Evolutionary conservation across 2,329 filamentous ascomycete genomes (phyloP).

Genomic region (Lachnellula hyalina): DNA sequence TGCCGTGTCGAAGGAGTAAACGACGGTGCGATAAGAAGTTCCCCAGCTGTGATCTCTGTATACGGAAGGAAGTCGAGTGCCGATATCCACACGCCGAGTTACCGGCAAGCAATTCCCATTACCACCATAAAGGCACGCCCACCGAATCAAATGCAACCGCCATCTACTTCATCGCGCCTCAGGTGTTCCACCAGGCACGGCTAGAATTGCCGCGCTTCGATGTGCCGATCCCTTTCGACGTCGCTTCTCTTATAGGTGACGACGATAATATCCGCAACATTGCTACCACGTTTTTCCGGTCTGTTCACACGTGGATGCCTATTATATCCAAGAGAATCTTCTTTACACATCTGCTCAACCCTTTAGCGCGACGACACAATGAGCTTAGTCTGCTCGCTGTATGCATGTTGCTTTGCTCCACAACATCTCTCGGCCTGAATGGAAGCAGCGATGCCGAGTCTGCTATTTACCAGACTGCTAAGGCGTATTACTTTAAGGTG

Average conservation of each 20-base stretch:
- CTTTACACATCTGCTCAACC: constrained; percentile 10
- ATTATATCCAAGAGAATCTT: constrained; percentile 26
- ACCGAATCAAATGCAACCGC: not conserved
- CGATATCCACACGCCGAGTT: not conserved
- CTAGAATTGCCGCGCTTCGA: not conserved
- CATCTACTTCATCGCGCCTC: constrained; percentile 3
- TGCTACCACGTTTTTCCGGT: constrained; percentile 11
- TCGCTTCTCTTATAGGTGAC: too few relatives aligned
- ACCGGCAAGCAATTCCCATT: too few relatives aligned
- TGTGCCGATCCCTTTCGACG: constrained; percentile 1
- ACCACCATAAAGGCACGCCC: not conserved
- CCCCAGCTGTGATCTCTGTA: constrained; percentile 2
- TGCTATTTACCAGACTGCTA: constrained; percentile 25
- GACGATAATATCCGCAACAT: too few relatives aligned
- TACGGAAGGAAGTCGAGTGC: not conserved
- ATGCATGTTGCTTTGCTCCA: constrained; percentile 25
- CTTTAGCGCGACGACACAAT: constrained; percentile 17
- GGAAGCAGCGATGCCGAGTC: constrained; percentile 8
- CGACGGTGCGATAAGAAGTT: constrained; percentile 3
- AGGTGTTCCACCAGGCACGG: not conserved
- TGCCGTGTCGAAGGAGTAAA: constrained; percentile 4
- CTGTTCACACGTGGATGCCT: constrained; percentile 22
- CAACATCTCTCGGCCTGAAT: constrained; percentile 28
- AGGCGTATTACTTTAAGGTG: constrained; percentile 25
- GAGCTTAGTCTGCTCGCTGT: not conserved